Base-by-base conservation (phyloP, 179 eudicot species). In the Patellifolia procumbens region DNA sequence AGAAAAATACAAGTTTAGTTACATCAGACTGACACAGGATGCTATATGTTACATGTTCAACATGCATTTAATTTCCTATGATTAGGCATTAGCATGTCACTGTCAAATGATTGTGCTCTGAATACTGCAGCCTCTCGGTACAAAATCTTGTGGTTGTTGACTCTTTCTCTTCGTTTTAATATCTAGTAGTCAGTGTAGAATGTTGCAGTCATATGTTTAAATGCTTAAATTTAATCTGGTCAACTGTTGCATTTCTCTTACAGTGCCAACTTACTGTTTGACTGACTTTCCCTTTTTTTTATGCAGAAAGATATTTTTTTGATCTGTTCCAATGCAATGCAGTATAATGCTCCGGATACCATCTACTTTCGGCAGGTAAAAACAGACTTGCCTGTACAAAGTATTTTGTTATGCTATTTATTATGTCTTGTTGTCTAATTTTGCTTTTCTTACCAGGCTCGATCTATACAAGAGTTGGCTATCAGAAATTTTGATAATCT, bases 321-420 rank as follows among this genome's bases (percentile, higher is more conserved):
- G 86, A 88, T 95, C 64, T 90, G 95, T 84, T 87, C 98, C 76
- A 95, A 95, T 86, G 99, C 96, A 78, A 93, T 93, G 99, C 93
- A 87, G 68, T 95, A 92, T 63, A 95, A 95, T 85, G 83, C 95
- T 77, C 86, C 93, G 2, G 92, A 90, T 60, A 93, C 99, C 7
- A 65, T 95, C 81, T 95, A 89, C 85, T 90, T 85, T 77, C 90
- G 97, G 51, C 99, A 95, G 99, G 99, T 95, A 82, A 46, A 56
- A 32, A 56, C 28, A 17, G 46, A 13, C 58, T 37, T 65, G 56
- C 5, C 39, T 31, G 43, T 35, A 49, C 28, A 46, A 32, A 0
- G 22, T 12, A 32, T 2, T 19, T 56, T 45, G 51, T 32, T 60
- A 24, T 7, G 65, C 56, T 58, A 22, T 68, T 56, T 58, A 24